Evolutionary conservation across 2,329 filamentous ascomycete species (phyloP).

Genomic region (Botrytis aclada): DNA sequence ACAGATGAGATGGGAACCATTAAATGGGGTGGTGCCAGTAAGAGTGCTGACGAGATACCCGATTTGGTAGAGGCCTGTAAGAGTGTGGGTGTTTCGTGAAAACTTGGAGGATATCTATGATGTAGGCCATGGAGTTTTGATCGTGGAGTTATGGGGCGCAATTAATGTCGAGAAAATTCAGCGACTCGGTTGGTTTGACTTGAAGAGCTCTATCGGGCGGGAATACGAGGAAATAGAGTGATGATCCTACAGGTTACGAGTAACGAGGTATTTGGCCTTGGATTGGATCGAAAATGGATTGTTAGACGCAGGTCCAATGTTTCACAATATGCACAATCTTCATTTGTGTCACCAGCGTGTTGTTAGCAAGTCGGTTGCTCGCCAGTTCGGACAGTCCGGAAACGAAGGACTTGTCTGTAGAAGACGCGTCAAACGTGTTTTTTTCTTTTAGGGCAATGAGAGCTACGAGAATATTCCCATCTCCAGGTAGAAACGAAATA

Average conservation of each 20-base stretch:
- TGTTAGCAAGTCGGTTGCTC: constrained; percentile 1
- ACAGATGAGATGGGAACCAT: constrained; percentile 43
- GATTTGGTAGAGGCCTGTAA: constrained; percentile 50
- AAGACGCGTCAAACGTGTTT: not conserved
- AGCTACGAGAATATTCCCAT: not conserved
- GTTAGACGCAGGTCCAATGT: not conserved
- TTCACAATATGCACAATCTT: not conserved
- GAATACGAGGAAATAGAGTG: not conserved
- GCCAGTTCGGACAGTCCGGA: not conserved
- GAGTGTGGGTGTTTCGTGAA: constrained; percentile 18
- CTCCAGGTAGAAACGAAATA: not conserved
- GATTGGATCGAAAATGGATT: not conserved
- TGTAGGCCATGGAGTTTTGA: not conserved
- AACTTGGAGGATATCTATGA: not conserved
- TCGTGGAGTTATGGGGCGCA: not conserved
- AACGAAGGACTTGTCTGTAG: not conserved
- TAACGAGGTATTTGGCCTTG: not conserved
- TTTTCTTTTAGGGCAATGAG: not conserved
- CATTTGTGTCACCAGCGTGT: not conserved
- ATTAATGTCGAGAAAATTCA: not conserved
- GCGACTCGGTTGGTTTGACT: not conserved
- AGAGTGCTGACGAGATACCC: constrained; percentile 52
- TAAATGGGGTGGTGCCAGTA: constrained; percentile 50
- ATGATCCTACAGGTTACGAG: not conserved
- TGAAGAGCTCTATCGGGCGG: not conserved